Evolutionary conservation across 768 basidiomycete species (phyloP).

Genomic region (Jaapia argillacea): DNA sequence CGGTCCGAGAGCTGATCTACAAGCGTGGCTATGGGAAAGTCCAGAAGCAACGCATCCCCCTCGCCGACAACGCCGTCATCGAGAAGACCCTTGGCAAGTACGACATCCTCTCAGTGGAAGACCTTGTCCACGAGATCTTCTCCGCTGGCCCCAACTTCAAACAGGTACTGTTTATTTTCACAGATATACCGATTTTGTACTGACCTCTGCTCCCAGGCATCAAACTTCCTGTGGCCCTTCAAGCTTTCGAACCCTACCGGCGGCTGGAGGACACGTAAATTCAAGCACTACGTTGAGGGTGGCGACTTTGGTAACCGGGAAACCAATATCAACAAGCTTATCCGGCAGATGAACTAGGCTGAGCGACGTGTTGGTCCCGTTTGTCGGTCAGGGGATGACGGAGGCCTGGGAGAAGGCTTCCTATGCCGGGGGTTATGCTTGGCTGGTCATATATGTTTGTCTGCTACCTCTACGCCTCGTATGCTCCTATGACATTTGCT

Average conservation of each 20-base stretch:
- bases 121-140: constrained; percentile 94
- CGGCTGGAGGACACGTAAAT: constrained; percentile 96
- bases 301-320: constrained; percentile 98
- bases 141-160: constrained; percentile 98
- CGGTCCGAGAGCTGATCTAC: constrained; percentile 95
- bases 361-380: constrained; percentile 1
- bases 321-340: constrained; percentile 93
- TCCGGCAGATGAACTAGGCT: constrained; percentile 84
- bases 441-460: too few relatives aligned
- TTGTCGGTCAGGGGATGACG: neutral
- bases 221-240: constrained; percentile 99
- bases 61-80: constrained; percentile 88
- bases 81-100: constrained; percentile 85
- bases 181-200: neutral
- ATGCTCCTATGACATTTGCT: too few relatives aligned
- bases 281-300: constrained; percentile 93
- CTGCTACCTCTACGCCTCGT: too few relatives aligned
- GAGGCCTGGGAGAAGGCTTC: too few relatives aligned
- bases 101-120: constrained; percentile 95
- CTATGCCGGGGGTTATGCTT: too few relatives aligned
- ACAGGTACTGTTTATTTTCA: constrained; percentile 48
- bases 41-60: constrained; percentile 93
- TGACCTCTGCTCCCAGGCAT: constrained; percentile 36
- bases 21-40: constrained; percentile 99
- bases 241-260: constrained; percentile 99